Evolutionary conservation across 345 rosid species (phyloP), one percentile per base, ranked within the genome.

Genomic region (Clarkia xantiana): DNA sequence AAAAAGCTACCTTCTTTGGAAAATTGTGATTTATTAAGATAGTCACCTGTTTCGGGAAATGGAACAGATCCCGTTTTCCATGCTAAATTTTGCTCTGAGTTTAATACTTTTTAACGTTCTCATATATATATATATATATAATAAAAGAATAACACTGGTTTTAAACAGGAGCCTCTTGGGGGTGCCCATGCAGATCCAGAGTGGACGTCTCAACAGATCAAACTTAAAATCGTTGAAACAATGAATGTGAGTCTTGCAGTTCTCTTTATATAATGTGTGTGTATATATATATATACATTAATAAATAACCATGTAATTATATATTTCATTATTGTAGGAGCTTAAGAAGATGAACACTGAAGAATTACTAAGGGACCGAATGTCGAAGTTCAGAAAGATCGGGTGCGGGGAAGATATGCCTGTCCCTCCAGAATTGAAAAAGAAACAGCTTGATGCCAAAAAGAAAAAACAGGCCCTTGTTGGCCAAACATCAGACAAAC

Each of bases 181-280:
- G 97, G 97, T 20, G 97, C 97, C 22, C 93, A 88, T 70, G 79
- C 86, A 39, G 88, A 84, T 75, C 86, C 97, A 13, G 59, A 73
- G 36, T 82, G 93, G 97, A 82, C 97, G 44, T 84, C 97, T 34
- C 82, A 76, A 59, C 86, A 75, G 71, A 88, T 88, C 63, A 88
- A 84, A 77, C 67, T 61, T 45, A 86, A 86, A 45, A 77, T 88
- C 65, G 79, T 74, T 51, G 84, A 81, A 66, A 7, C 76, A 63
- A 86, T 83, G 95, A 68, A 70, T 51, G 97, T 90, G 67, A 55
- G 97, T 70, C 44, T 57, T 47, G 29, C 61, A 51, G 38, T 8
- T 25, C 58, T 52, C 48, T 63, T 62, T 36, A n/a, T n/a, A n/a
- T n/a, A n/a, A n/a, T n/a, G n/a, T n/a, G n/a, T n/a, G n/a, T n/a